Evolutionary conservation across 768 basidiomycete genomes (phyloP).

Genomic region (Hirschioporus abietinus): DNA sequence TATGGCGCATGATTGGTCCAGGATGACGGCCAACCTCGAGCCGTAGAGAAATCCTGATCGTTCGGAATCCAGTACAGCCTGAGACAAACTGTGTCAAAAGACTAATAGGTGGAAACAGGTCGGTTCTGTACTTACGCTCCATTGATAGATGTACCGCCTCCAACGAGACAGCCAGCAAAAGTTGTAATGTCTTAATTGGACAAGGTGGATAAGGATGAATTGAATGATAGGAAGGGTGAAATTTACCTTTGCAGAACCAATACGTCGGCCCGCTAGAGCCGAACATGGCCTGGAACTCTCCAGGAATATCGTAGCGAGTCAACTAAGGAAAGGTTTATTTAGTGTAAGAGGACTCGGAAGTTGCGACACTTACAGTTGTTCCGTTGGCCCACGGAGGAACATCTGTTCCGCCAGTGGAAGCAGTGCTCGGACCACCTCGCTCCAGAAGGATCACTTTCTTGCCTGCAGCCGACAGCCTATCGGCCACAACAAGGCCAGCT

Average conservation of each 20-base stretch:
- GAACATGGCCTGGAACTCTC: slow-evolving; percentile 64
- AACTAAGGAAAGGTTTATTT: slow-evolving; percentile 30
- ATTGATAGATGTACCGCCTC: slow-evolving; percentile 60
- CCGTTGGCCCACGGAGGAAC: slow-evolving; percentile 44
- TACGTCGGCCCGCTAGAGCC: slow-evolving; percentile 42
- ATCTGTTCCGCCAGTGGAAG: slow-evolving; percentile 54
- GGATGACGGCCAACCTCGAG: slow-evolving; percentile 46
- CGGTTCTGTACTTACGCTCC: slow-evolving; percentile 42
- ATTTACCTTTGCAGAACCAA: slow-evolving; percentile 59
- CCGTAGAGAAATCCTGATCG: slow-evolving; percentile 44
- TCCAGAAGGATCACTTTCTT: slow-evolving; percentile 61
- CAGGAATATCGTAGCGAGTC: slow-evolving; percentile 63
- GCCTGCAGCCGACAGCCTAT: slow-evolving; percentile 53
- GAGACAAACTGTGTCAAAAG: not conserved
- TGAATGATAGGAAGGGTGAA: not conserved
- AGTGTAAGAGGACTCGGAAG: not conserved
- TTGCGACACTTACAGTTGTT: slow-evolving; percentile 31
- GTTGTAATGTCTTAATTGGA: slow-evolving; percentile 43
- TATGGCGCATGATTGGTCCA: slow-evolving; percentile 51
- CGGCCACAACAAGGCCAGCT: slow-evolving; percentile 53
- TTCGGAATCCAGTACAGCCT: slow-evolving; percentile 51
- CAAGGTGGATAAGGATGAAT: not conserved
- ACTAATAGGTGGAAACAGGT: not conserved
- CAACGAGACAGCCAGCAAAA: slow-evolving; percentile 60
- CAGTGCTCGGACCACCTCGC: slow-evolving; percentile 58